Evolutionary conservation across 768 basidiomycete genomes (phyloP).

Genomic region (Collybia sordida): DNA sequence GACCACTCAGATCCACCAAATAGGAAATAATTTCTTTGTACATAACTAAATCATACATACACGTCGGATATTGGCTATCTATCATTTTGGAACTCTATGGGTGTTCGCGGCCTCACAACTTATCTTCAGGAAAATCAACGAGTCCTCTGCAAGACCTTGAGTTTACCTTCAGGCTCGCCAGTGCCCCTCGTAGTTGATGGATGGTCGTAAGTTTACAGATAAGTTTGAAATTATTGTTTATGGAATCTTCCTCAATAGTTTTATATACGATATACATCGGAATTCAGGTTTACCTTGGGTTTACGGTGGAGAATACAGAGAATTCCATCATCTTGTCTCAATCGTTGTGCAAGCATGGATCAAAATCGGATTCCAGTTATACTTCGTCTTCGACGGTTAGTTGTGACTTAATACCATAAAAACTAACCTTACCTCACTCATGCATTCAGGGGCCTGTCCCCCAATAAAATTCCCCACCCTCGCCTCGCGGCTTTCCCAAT

Average conservation of each 20-base stretch:
- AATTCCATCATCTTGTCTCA: slow-evolving; percentile 48
- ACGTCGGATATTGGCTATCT: not conserved
- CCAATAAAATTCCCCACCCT: slow-evolving; percentile 72
- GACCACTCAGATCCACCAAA: too few species aligned
- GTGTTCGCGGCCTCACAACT: slow-evolving; percentile 52
- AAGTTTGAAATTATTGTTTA: too few species aligned
- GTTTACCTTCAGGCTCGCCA: slow-evolving; percentile 18
- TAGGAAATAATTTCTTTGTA: too few species aligned
- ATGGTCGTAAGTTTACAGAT: slow-evolving; percentile 71
- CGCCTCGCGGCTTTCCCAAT: slow-evolving; percentile 56
- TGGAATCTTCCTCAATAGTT: slow-evolving; percentile 46
- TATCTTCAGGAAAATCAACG: slow-evolving; percentile 51
- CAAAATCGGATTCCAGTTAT: slow-evolving; percentile 57
- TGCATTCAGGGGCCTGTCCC: slow-evolving; percentile 59
- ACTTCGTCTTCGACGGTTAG: slow-evolving; percentile 85
- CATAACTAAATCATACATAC: too few species aligned
- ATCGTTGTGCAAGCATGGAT: slow-evolving; percentile 67
- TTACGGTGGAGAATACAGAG: slow-evolving; percentile 78
- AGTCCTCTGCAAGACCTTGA: slow-evolving; percentile 33
- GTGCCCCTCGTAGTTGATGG: slow-evolving; percentile 74
- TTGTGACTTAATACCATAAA: slow-evolving; percentile 8
- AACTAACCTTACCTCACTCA: slow-evolving; percentile 12
- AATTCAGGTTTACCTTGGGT: slow-evolving; percentile 74
- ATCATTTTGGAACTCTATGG: slow-evolving; percentile 30
- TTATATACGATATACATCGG: slow-evolving; percentile 69